Conservation (phyloP, 2,329 filamentous ascomycete genomes). For the Cordyceps fumosorosea region DNA sequence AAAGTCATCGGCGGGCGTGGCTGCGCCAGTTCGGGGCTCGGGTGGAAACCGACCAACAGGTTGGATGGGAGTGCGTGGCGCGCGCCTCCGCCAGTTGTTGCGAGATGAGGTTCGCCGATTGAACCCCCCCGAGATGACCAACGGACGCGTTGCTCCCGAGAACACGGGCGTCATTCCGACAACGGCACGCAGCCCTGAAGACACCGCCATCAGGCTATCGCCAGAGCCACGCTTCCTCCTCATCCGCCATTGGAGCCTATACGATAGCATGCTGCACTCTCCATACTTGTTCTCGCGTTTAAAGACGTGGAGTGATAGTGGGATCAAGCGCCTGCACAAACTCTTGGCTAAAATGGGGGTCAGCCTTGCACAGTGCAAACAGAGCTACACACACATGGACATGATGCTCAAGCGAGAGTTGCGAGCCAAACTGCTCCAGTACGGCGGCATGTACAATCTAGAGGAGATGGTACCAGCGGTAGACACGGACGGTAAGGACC, state of each 20-base stretch:
- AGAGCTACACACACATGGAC: constrained; percentile 97
- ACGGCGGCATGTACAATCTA: constrained; percentile 86
- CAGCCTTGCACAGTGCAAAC: constrained; percentile 85
- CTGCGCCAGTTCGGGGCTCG: constrained; percentile 49
- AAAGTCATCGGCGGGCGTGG: constrained; percentile 73
- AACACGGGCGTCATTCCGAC: constrained; percentile 80
- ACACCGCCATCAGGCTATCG: constrained; percentile 84
- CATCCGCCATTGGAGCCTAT: constrained; percentile 92
- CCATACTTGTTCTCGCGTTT: constrained; percentile 87
- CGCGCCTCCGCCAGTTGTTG: constrained; percentile 76
- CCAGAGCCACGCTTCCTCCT: constrained; percentile 91
- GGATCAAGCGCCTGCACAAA: constrained; percentile 84
- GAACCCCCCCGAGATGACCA: constrained; percentile 68
- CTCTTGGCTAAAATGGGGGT: constrained; percentile 97
- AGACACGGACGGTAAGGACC: constrained; percentile 62
- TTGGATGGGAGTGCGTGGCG: constrained; percentile 76
- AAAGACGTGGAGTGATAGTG: constrained; percentile 89
- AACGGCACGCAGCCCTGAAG: constrained; percentile 79
- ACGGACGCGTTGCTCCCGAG: constrained; percentile 57
- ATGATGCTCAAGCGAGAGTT: constrained; percentile 89
- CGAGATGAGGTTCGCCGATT: constrained; percentile 90
- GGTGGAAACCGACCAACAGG: constrained; percentile 55
- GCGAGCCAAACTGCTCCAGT: constrained; percentile 79
- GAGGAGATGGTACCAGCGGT: constrained; percentile 84
- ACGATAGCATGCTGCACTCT: constrained; percentile 97